These are phyloP conservation scores for Neurospora sublineolata DNA, from an alignment of 495 filamentous ascomycete genomes.

Conservation along the genomic window DNA sequence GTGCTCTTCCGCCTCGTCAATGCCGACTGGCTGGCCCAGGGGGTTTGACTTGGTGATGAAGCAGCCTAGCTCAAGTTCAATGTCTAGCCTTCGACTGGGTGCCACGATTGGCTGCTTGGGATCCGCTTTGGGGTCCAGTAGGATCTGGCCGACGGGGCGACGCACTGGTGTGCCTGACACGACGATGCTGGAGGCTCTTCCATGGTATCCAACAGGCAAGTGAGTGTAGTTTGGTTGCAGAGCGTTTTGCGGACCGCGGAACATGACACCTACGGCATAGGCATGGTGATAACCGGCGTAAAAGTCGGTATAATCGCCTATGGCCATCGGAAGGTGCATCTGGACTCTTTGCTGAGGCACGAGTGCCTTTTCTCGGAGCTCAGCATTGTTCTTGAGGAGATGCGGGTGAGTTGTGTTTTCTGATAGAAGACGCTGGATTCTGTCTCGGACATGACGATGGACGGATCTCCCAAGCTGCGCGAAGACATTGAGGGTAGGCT, in stretches of 20 bases:
- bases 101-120: constrained; percentile 48
- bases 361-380: constrained; percentile 19
- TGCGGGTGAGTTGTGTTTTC: constrained; percentile 30
- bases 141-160: constrained; percentile 74
- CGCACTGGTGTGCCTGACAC: constrained; percentile 64
- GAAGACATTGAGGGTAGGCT: constrained; percentile 70
- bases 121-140: constrained; percentile 50
- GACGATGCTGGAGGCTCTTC: constrained; percentile 67
- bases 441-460: constrained; percentile 60
- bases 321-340: constrained; percentile 72
- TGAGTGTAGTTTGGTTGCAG: constrained; percentile 86
- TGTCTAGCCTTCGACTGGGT: constrained; percentile 59
- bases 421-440: constrained; percentile 61
- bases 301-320: constrained; percentile 97
- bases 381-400: constrained; percentile 25
- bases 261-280: constrained; percentile 65
- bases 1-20: constrained; percentile 55
- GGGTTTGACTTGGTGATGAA: constrained; percentile 61
- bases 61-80: constrained; percentile 79
- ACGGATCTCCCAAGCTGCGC: constrained; percentile 62
- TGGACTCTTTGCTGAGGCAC: constrained; percentile 47
- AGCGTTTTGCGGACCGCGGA: constrained; percentile 70
- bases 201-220: constrained; percentile 82
- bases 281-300: constrained; percentile 90
- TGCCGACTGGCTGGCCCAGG: constrained; percentile 50